Conservation (phyloP, 495 filamentous ascomycete genomes). For the Apiosordaria backusii region DNA sequence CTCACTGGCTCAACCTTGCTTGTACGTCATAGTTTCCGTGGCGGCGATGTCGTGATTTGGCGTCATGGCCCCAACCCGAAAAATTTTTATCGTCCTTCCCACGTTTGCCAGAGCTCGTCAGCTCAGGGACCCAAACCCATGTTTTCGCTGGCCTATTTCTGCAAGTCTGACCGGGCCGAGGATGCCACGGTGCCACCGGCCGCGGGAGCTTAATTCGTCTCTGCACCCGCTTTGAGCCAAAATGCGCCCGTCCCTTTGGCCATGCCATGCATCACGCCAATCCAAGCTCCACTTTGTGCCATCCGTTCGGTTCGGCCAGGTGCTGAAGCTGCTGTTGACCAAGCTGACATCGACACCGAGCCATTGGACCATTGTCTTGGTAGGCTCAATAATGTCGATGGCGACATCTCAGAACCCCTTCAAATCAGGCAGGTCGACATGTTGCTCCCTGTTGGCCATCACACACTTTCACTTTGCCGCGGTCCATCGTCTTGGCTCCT, state of each 20-base stretch:
- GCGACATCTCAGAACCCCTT: background rate
- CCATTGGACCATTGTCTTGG: background rate
- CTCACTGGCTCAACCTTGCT: slow-evolving; percentile 4
- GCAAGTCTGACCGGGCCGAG: background rate
- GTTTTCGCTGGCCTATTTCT: background rate
- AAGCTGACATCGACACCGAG: no score
- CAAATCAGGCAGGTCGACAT: background rate
- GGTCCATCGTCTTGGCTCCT: background rate
- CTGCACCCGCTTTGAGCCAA: no score
- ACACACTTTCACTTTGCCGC: background rate
- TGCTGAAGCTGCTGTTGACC: no score
- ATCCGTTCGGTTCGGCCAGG: background rate
- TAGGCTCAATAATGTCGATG: background rate
- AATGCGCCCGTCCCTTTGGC: background rate
- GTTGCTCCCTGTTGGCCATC: background rate
- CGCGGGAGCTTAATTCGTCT: background rate
- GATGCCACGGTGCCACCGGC: background rate
- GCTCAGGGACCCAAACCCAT: background rate
- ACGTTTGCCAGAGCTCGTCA: background rate
- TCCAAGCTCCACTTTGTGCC: background rate
- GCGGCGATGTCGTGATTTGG: slow-evolving; percentile 19
- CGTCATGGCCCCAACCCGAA: slow-evolving; percentile 10
- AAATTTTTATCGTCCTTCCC: slow-evolving; percentile 11
- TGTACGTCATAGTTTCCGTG: slow-evolving; percentile 7
- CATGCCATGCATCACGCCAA: background rate